These are phyloP conservation scores for Didymella pomorum DNA, from an alignment of 2,329 filamentous ascomycete species.

Conservation along the genomic window DNA sequence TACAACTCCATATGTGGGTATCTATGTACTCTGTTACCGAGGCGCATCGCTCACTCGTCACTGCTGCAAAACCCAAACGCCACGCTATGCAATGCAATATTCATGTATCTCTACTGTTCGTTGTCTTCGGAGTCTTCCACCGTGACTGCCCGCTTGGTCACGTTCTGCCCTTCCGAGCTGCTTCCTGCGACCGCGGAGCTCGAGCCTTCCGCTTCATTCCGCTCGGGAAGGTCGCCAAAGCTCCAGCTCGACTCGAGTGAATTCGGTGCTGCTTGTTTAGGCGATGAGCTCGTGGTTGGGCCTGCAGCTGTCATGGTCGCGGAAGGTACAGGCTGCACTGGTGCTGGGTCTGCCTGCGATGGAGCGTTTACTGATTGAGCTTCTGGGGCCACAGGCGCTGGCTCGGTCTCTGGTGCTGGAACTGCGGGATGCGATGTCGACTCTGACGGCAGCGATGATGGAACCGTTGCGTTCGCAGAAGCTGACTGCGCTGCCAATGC, in stretches of 20 bases:
- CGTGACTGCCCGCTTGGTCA: constrained; percentile 39
- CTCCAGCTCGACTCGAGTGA: constrained; percentile 50
- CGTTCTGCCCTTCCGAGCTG: constrained; percentile 32
- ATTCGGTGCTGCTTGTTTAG: constrained; percentile 39
- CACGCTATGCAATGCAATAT: constrained; percentile 48
- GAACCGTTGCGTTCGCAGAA: constrained; percentile 17
- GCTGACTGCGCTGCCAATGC: constrained; percentile 32
- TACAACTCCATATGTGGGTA: constrained; percentile 17
- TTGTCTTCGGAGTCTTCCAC: constrained; percentile 46
- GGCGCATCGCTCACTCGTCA: constrained; percentile 8
- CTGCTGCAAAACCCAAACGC: constrained; percentile 37
- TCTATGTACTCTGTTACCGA: constrained; percentile 13
- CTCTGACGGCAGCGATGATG: constrained; percentile 19
- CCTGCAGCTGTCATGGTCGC: constrained; percentile 13
- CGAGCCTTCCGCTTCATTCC: constrained; percentile 38
- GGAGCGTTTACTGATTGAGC: constrained; percentile 5
- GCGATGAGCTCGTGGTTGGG: constrained; percentile 26
- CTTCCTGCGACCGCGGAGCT: constrained; percentile 41
- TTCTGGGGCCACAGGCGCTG: not conserved
- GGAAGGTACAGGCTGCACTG: constrained; percentile 7
- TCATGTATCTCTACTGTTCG: constrained; percentile 28
- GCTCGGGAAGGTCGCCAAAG: constrained; percentile 42
- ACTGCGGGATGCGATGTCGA: constrained; percentile 1
- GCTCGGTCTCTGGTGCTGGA: not conserved
- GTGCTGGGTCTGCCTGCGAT: not conserved